Base-by-base conservation (phyloP, 805 yeast species). In the Zygosaccharomyces lentus region DNA sequence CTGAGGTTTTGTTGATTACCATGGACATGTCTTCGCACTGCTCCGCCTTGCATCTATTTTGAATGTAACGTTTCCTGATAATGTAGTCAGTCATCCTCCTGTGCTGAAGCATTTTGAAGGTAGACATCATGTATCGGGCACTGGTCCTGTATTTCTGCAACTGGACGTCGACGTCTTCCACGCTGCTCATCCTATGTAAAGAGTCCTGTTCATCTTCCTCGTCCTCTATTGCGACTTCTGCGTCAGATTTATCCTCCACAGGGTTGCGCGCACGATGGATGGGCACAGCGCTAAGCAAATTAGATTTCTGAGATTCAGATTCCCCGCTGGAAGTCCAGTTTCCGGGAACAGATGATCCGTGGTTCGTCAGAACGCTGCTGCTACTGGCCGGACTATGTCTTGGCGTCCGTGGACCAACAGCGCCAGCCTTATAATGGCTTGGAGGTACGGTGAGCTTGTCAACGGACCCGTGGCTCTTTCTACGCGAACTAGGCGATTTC, bases 121-220 rank as follows among this genome's bases (percentile, higher is more conserved):
- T 55, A 26, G 59, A 53, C 32, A 44, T 44, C 12, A 62, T 49
- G 41, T 58, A 62, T 9, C 57, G 51, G 2, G 60, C 53, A 30
- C 55, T 59, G 6, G 49, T 49, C 58, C 58, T 58, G 46, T 61
- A 56, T 40, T 51, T 55, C 35, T 56, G 56, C 25, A 61, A 38
- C 39, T 55, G 53, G 15, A 41, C 43, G 47, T 61, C 64, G 5
- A 58, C 43, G 12, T 54, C 54, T 4, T 50, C 17, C 10, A 12
- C 25, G 9, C 43, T 39, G 9, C 25, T 26, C 12, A 24, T 27
- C 10, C 36, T 24, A 9, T 43, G 45, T 17, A 43, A 37, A 10
- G 46, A 40, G 6, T 49, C 56, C 4, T 35, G 43, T 12, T 43
- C 44, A 30, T 41, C 42, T 4, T 37, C 43, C 24, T 46, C 44